Conservation (phyloP, 2,329 filamentous ascomycete genomes). For the Neonectria faginata region DNA sequence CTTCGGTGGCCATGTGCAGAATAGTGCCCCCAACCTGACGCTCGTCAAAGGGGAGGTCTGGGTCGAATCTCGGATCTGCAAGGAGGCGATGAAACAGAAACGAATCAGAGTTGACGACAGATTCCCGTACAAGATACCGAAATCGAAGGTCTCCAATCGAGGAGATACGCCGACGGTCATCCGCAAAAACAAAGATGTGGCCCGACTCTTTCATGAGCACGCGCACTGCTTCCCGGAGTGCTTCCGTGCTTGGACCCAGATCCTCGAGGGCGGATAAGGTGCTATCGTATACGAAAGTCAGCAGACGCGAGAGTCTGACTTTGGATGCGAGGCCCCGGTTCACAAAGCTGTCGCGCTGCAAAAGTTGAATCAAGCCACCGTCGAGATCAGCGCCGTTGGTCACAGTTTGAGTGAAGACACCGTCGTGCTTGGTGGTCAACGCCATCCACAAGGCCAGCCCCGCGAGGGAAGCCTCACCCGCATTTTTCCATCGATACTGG, state of each 20-base stretch:
- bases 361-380: conserved; percentile 30
- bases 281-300: conserved; percentile 43
- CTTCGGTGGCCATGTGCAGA: conserved; percentile 49
- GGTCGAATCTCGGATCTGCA: conserved; percentile 48
- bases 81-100: conserved; percentile 44
- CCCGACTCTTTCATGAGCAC: conserved; percentile 33
- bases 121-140: conserved; percentile 36
- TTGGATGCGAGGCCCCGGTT: conserved; percentile 26
- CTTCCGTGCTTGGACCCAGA: conserved; percentile 11
- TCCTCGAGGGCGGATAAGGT: conserved; percentile 28
- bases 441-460: conserved; percentile 46
- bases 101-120: conserved; percentile 44
- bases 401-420: conserved; percentile 41
- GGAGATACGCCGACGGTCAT: conserved; percentile 13
- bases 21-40: conserved; percentile 41
- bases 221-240: conserved; percentile 30
- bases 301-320: conserved; percentile 35
- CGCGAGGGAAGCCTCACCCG: conserved; percentile 36
- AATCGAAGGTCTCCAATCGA: conserved; percentile 38
- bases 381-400: conserved; percentile 34
- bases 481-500: conserved; percentile 34
- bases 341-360: conserved; percentile 30
- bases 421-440: conserved; percentile 38
- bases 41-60: conserved; percentile 38
- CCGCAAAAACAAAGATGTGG: conserved; percentile 29